Evolutionary conservation across 2,329 filamentous ascomycete species (phyloP).

Genomic region (Ambrosiella beaveri): DNA sequence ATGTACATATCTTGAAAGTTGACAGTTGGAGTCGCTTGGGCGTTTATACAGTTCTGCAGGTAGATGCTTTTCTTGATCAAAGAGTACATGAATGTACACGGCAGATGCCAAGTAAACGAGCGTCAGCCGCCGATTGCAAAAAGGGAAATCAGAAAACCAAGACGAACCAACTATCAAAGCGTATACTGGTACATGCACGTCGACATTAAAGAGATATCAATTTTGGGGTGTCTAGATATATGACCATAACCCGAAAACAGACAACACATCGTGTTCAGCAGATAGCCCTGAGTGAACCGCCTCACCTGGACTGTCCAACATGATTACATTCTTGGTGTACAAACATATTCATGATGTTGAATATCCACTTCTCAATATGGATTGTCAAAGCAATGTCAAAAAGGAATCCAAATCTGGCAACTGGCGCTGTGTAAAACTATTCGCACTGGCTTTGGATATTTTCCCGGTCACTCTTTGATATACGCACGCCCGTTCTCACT

Average conservation of each 20-base stretch:
- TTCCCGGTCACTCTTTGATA: too few relatives aligned
- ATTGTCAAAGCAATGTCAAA: too few relatives aligned
- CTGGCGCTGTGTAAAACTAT: background rate
- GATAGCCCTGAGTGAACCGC: too few relatives aligned
- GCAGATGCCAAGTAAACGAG: background rate
- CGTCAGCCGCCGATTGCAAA: background rate
- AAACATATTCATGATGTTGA: too few relatives aligned
- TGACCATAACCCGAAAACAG: too few relatives aligned
- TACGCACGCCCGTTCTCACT: too few relatives aligned
- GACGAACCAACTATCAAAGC: conserved; percentile 3
- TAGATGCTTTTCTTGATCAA: background rate
- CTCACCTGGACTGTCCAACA: too few relatives aligned
- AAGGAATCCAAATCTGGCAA: background rate
- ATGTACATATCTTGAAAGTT: background rate
- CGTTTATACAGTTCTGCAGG: background rate
- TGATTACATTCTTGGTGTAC: too few relatives aligned
- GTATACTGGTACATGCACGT: background rate
- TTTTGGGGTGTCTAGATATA: too few relatives aligned
- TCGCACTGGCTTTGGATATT: background rate
- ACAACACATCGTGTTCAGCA: too few relatives aligned
- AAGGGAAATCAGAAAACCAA: background rate
- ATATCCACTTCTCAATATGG: too few relatives aligned
- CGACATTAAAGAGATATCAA: background rate
- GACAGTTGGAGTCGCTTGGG: background rate
- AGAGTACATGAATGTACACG: background rate